Evolutionary conservation across 1,284 basidiomycete species (phyloP).

Genomic region (Trichosporon faecale): DNA sequence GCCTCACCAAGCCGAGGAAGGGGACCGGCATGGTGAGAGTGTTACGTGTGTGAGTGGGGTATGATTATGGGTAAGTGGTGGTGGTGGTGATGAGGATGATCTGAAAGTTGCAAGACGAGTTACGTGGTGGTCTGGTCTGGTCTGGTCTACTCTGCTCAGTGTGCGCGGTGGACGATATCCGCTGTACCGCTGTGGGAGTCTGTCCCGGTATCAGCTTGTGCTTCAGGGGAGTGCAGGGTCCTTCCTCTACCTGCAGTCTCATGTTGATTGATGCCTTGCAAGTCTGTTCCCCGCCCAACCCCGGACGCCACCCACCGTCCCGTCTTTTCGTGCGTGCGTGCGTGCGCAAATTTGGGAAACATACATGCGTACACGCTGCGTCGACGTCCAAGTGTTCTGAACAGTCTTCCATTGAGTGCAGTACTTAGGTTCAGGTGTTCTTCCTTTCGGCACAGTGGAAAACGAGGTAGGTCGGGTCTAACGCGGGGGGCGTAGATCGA

Average conservation of each 20-base stretch:
- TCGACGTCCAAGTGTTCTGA: not conserved
- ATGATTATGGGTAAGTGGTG: not conserved
- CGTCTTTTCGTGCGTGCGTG: too few relatives aligned
- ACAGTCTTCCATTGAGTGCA: not conserved
- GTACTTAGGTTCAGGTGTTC: not conserved
- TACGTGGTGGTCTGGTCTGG: not conserved
- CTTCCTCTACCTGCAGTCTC: not conserved
- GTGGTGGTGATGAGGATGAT: not conserved
- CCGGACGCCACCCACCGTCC: too few relatives aligned
- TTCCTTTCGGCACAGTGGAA: too few relatives aligned
- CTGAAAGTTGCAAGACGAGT: not conserved
- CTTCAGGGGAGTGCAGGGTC: not conserved
- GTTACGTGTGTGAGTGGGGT: not conserved
- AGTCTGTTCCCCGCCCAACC: too few relatives aligned
- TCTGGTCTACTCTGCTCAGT: too few relatives aligned
- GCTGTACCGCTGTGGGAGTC: too few relatives aligned
- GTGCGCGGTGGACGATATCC: not conserved
- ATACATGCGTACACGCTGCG: not conserved
- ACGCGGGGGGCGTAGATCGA: too few relatives aligned
- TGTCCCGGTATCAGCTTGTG: not conserved
- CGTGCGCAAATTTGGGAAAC: not conserved
- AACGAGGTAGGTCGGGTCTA: too few relatives aligned
- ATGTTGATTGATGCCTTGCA: too few relatives aligned
- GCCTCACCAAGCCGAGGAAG: slow-evolving; percentile 16
- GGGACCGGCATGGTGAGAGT: slow-evolving; percentile 15